phyloP scores from a whole-genome alignment of 2,329 filamentous ascomycete species.

The Colletotrichum tropicicola region DNA sequence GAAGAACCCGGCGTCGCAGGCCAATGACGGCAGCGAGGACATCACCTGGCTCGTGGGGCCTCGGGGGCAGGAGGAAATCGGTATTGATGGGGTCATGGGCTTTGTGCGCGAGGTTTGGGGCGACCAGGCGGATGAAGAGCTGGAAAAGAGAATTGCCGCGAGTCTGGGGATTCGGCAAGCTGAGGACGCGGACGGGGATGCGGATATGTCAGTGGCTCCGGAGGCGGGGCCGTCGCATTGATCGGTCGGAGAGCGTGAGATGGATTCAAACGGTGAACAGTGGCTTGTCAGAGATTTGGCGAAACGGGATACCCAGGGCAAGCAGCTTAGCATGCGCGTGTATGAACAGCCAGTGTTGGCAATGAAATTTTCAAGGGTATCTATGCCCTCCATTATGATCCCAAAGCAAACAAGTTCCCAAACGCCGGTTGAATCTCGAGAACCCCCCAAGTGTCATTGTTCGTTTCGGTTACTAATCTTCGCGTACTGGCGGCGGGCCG shows the following conservation, averaged over 20 bases:
- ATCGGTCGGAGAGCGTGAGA: constrained; percentile 18
- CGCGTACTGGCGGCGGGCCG: constrained; percentile 65
- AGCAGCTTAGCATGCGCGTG: constrained; percentile 7
- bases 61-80: constrained; percentile 86
- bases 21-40: constrained; percentile 74
- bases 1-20: constrained; percentile 53
- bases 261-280: constrained; percentile 32
- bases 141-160: constrained; percentile 67
- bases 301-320: constrained; percentile 8
- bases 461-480: constrained; percentile 43
- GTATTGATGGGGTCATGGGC: constrained; percentile 76
- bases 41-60: constrained; percentile 87
- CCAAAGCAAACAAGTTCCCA: neutral
- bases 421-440: constrained; percentile 6
- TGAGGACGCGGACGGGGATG: constrained; percentile 35
- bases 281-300: neutral
- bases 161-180: constrained; percentile 63
- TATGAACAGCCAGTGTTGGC: constrained; percentile 12
- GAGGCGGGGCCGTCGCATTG: constrained; percentile 24
- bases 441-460: neutral
- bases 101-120: constrained; percentile 72
- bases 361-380: constrained; percentile 59
- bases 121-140: constrained; percentile 55
- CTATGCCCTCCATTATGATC: neutral
- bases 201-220: constrained; percentile 19